Base-by-base conservation (phyloP, 2,329 filamentous ascomycete genomes). In the Fusarium scirpi region DNA sequence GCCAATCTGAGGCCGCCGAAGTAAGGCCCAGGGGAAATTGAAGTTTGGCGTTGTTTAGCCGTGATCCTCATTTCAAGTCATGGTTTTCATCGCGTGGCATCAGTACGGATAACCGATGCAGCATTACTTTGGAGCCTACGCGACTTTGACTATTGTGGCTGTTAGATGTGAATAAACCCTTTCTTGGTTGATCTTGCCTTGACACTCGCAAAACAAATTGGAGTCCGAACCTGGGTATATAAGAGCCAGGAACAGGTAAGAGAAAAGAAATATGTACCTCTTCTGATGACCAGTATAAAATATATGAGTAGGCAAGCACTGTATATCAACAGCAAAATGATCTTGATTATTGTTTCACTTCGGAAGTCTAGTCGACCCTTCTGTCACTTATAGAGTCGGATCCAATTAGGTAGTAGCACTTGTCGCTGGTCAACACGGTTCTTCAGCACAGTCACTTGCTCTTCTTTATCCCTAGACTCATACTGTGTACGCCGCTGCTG, bases 1-100 rank as follows among this genome's bases (percentile, higher is more conserved):
- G 40, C 72, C 63, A 73, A 41, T 57, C 59, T 58, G 53, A 61
- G 54, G 66, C 54, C 55, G 51, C 65, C 65, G 61, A 74, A 58
- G 61, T 48, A 60, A 44, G 24, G 25, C 27, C 30, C 40, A 52
- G 40, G 45, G 22, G 60, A 29, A 56, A 49, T 44, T 51, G 16
- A 38, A 25, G 44, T 22, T 20, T 24, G 32, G 16, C 15, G 15
- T 34, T 38, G 15, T 34, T 38, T 38, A 18, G 34, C 34, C 18
- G 27, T 20, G 8, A 30, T 48, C 18, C 18, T 30, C 22, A 47
- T 27, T 25, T 38, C 34, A n/a, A 13, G 16, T 27, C 20, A 46
- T 29, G 16, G 44, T n/a, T 38, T 38, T 38, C 11, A 38, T n/a
- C 34, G 34, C 34, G 34, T 38, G 34, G 34, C 34, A 38, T 38